Base-by-base conservation (phyloP, 257 asterid genomes). In the Primulina eburnea region DNA sequence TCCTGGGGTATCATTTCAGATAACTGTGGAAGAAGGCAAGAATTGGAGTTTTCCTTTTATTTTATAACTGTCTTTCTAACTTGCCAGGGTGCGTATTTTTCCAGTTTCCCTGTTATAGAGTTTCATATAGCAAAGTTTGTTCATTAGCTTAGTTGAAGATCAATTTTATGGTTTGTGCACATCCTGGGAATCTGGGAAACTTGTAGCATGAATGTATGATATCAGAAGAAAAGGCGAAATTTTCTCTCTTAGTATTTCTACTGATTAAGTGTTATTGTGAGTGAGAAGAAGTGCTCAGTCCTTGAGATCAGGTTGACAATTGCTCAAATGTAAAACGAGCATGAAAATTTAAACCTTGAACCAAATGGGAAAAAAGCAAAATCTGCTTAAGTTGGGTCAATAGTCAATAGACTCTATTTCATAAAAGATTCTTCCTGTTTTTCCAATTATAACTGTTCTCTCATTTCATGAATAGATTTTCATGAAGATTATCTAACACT, bases 21-120 rank as follows among this genome's bases (percentile, higher is more conserved):
- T 72, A 69, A 69, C 30, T 85, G 69, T 28, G 97, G 97, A 75
- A 87, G 97, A 84, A 88, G 94, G 96, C 81, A 78, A 73, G 82
- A 65, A 40, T 69, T 68, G 21, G 12, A 29, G 5, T 67, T 34
- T 28, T 28, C 30, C 30, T 28, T 28, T 28, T 53, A 62, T 33
- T 71, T 18, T 33, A 33, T 71, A 18, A 10, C n/a, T 62, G 10
- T 11, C 26, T 71, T 18, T 33, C 52, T 71, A 18, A 10, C n/a
- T 62, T 26, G 11, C 26, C n/a, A 56, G 21, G 21, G 6, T 34
- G 26, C 26, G 28, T 24, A 17, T 35, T 7, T 20, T 18, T 18
- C 24, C 18, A n/a, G 34, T 43, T 2, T 24, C 37, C 43, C 30
- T 21, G 7, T 38, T 58, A 64, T 56, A 35, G 24, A 32, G 29